These are phyloP conservation scores for Hygrophoropsis aurantiaca DNA, from an alignment of 768 basidiomycete species.

Conservation along the genomic window DNA sequence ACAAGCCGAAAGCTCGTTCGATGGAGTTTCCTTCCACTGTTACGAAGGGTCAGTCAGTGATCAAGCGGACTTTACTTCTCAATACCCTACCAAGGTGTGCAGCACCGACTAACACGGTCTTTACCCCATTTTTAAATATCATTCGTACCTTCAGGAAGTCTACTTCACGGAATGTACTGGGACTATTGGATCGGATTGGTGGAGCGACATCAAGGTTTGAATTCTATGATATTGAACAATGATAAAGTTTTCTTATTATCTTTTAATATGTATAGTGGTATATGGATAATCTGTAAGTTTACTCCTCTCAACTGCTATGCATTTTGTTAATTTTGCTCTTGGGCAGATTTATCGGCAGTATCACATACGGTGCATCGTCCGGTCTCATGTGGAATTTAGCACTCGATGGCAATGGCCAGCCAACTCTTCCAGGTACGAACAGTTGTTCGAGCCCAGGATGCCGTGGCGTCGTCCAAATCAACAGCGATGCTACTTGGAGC, in stretches of 20 bases:
- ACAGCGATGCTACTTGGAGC: constrained; percentile 59
- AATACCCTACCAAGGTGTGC: constrained; percentile 51
- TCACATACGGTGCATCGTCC: constrained; percentile 32
- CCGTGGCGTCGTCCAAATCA: constrained; percentile 65
- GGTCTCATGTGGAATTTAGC: constrained; percentile 80
- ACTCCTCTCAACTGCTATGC: not conserved
- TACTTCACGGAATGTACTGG: constrained; percentile 67
- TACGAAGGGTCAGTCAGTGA: constrained; percentile 55
- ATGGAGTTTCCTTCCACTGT: constrained; percentile 73
- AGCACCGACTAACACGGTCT: not conserved
- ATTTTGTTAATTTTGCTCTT: constrained; percentile 23
- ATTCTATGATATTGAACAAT: not conserved
- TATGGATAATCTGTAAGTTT: constrained; percentile 60
- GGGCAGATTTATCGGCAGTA: constrained; percentile 38
- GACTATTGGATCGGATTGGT: constrained; percentile 69
- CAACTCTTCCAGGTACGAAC: constrained; percentile 60
- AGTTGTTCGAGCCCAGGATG: constrained; percentile 66
- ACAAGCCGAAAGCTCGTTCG: constrained; percentile 51
- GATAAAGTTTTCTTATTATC: constrained; percentile 1
- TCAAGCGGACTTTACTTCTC: constrained; percentile 56
- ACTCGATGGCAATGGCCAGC: constrained; percentile 60
- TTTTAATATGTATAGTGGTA: constrained; percentile 51
- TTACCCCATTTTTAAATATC: not conserved
- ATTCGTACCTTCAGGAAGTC: constrained; percentile 27
- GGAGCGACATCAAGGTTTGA: constrained; percentile 81